Percentiles rank a stretch among this genome's conserved stretches.
Evolutionary conservation across 2,329 filamentous ascomycete species (phyloP).

Genomic region (Metarhizium humberi): DNA sequence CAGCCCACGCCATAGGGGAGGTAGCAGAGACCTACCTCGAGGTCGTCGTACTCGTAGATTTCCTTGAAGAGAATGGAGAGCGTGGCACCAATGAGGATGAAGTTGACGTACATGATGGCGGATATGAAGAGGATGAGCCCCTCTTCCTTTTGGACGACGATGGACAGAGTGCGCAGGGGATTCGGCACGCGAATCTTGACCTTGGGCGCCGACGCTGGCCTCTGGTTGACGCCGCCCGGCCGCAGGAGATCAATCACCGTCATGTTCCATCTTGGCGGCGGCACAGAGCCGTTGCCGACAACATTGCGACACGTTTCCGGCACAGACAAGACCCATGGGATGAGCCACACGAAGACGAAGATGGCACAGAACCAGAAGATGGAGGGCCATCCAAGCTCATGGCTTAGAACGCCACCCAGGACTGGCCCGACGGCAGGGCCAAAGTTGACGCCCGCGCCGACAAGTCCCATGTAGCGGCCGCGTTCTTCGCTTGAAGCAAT

Average conservation of each 20-base stretch:
- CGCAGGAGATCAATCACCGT: constrained; percentile 41
- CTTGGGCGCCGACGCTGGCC: constrained; percentile 23
- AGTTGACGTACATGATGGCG: constrained; percentile 45
- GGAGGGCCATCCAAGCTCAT: constrained; percentile 57
- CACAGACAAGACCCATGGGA: constrained; percentile 45
- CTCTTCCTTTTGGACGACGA: constrained; percentile 50
- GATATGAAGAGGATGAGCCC: constrained; percentile 43
- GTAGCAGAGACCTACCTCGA: constrained; percentile 45
- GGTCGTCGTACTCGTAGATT: constrained; percentile 41
- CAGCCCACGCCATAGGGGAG: constrained; percentile 44
- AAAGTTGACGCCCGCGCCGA: constrained; percentile 49
- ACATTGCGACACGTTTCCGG: constrained; percentile 52
- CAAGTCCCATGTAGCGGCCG: constrained; percentile 63
- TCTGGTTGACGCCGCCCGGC: constrained; percentile 23
- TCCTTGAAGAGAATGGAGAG: constrained; percentile 40
- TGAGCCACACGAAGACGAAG: constrained; percentile 36
- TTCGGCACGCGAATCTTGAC: constrained; percentile 44
- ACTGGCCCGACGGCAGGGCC: constrained; percentile 48
- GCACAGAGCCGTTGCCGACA: constrained; percentile 54
- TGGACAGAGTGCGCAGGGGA: constrained; percentile 42
- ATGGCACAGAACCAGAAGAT: constrained; percentile 64
- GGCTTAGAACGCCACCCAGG: constrained; percentile 52
- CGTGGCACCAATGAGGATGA: constrained; percentile 44
- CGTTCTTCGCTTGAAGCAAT: constrained; percentile 59
- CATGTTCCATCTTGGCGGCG: constrained; percentile 48